phyloP scores from a whole-genome alignment of 106 monocot genomes.

The Platanthera zijinensis region DNA sequence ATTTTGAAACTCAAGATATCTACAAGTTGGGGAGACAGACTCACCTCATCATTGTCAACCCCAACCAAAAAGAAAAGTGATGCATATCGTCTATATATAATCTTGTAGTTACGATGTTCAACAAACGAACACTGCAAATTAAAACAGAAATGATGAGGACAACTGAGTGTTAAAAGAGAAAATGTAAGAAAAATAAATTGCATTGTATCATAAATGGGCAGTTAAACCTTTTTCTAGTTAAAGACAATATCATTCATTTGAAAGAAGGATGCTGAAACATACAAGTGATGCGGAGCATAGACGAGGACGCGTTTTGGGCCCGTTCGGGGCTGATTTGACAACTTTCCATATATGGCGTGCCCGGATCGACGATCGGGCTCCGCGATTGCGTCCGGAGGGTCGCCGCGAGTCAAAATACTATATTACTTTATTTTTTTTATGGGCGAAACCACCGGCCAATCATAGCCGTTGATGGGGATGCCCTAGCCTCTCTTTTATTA shows the following conservation, averaged over 20 bases:
- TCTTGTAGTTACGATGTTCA: slow-evolving; percentile 96
- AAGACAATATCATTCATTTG: not conserved
- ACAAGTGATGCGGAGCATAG: too few relatives aligned
- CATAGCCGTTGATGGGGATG: too few relatives aligned
- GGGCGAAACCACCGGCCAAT: too few relatives aligned
- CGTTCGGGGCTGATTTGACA: too few relatives aligned
- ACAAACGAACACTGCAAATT: slow-evolving; percentile 85
- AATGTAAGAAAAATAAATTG: not conserved
- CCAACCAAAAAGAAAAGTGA: slow-evolving; percentile 93
- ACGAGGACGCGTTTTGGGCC: too few relatives aligned
- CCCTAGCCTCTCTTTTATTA: too few relatives aligned
- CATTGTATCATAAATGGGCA: not conserved
- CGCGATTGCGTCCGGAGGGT: too few relatives aligned
- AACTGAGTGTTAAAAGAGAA: not conserved
- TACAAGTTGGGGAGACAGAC: not conserved
- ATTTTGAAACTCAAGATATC: not conserved
- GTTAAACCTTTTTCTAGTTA: not conserved
- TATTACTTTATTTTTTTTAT: too few relatives aligned
- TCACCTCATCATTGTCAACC: slow-evolving; percentile 96
- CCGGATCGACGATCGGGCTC: too few relatives aligned
- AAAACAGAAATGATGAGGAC: not conserved
- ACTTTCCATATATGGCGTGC: too few relatives aligned
- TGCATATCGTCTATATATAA: slow-evolving; percentile 94
- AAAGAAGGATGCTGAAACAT: not conserved
- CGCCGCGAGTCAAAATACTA: too few relatives aligned